phyloP scores from a whole-genome alignment of 192 early-diverging fungal species.

The Thoreauomyces humboldtii region DNA sequence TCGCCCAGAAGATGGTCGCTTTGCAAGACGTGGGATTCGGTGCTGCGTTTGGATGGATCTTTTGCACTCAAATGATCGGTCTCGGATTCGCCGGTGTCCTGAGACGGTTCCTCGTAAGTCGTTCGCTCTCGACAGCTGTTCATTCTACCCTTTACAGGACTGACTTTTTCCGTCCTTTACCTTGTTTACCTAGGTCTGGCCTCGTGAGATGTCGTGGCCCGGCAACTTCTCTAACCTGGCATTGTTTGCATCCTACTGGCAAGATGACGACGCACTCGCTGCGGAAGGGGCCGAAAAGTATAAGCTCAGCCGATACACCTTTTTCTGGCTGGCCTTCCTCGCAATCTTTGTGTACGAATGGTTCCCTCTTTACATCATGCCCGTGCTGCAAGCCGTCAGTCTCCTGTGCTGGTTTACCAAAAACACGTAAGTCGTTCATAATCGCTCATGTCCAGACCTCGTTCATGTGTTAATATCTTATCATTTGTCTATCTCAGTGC shows the following conservation, averaged over 20 bases:
- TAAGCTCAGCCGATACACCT: conserved; percentile 48
- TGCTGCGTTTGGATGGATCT: conserved; percentile 23
- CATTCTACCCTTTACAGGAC: no score
- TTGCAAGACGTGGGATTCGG: background rate
- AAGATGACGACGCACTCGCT: background rate
- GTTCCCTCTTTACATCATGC: background rate
- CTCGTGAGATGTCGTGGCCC: conserved; percentile 88
- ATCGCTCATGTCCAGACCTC: no score
- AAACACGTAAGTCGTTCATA: no score
- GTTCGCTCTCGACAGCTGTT: no score
- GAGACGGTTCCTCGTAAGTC: conserved; percentile 81
- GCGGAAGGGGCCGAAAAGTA: conserved; percentile 5
- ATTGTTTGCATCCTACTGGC: conserved; percentile 6
- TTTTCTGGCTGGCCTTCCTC: conserved; percentile 54
- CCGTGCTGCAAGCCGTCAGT: background rate
- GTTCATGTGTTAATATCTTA: no score
- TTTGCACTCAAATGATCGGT: conserved; percentile 70
- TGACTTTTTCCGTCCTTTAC: no score
- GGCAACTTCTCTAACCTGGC: conserved; percentile 33
- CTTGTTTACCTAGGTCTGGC: no score
- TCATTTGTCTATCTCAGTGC: no score
- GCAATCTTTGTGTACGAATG: conserved; percentile 54
- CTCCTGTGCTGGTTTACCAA: background rate
- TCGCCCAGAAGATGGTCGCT: conserved; percentile 1
- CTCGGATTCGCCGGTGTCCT: conserved; percentile 69